Conservation (phyloP, 805 yeast genomes). For the Komagataella ulmi region DNA sequence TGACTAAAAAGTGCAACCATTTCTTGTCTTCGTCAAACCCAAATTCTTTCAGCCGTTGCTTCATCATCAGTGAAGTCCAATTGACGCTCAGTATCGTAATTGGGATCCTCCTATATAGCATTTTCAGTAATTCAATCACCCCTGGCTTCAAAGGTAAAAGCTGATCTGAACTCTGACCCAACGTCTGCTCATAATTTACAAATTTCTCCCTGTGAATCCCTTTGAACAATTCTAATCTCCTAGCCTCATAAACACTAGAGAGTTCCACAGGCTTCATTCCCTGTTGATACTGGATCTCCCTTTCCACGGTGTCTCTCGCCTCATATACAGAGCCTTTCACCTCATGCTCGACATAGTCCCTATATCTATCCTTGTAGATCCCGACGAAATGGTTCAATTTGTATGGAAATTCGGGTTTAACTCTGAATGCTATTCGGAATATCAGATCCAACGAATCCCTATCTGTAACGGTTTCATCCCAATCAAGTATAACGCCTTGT, state of each 20-base stretch:
- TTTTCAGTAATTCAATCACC: not conserved
- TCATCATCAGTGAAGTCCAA: not conserved
- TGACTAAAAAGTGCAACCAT: not conserved
- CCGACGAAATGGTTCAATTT: constrained; percentile 29
- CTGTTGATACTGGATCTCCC: constrained; percentile 31
- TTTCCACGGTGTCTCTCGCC: constrained; percentile 17
- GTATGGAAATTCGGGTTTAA: constrained; percentile 22
- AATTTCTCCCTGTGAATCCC: not conserved
- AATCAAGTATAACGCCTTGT: constrained; percentile 31
- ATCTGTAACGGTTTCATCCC: constrained; percentile 55
- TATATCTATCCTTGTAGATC: constrained; percentile 25
- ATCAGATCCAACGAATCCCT: constrained; percentile 39
- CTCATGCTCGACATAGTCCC: constrained; percentile 11
- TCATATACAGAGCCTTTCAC: constrained; percentile 15
- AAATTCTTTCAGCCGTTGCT: not conserved
- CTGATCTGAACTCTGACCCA: not conserved
- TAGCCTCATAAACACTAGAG: constrained; percentile 22
- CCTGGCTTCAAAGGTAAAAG: not conserved
- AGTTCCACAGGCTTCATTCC: constrained; percentile 32
- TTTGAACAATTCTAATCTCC: not conserved
- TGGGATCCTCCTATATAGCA: not conserved
- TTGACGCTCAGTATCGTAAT: not conserved
- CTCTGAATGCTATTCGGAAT: constrained; percentile 31
- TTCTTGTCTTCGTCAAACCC: not conserved
- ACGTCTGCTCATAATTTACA: not conserved